Percentiles rank a stretch among this genome's conserved stretches.
Conservation (phyloP, 2,329 filamentous ascomycete species). For the Microdochium trichocladiopsis region DNA sequence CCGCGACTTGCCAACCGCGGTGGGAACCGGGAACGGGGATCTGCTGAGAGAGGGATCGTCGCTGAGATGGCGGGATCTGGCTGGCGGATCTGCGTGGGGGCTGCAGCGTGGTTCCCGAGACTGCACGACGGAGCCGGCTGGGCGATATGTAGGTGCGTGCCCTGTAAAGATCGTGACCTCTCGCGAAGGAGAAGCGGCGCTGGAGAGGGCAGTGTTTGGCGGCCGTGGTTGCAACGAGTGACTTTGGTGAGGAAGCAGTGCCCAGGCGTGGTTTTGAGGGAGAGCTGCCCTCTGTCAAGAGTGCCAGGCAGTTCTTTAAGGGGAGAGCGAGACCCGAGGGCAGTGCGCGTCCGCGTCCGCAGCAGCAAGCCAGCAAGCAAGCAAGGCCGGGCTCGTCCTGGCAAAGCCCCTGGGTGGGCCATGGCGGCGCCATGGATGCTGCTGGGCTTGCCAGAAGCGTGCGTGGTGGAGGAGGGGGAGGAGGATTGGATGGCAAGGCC, state of each 20-base stretch:
- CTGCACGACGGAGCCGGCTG: background rate
- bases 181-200: too few species aligned
- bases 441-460: background rate
- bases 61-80: background rate
- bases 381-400: too few species aligned
- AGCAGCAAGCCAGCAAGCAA: too few species aligned
- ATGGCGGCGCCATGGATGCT: too few species aligned
- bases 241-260: background rate
- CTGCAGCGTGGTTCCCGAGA: background rate
- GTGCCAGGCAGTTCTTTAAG: too few species aligned
- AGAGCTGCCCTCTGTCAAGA: too few species aligned
- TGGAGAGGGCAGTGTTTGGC: background rate
- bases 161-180: too few species aligned
- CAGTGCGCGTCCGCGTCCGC: too few species aligned
- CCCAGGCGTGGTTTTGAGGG: background rate
- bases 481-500: background rate
- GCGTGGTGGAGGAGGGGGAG: background rate
- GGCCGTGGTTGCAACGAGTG: background rate
- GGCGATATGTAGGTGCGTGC: too few species aligned
- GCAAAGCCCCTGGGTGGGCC: too few species aligned
- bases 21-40: conserved; percentile 22
- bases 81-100: background rate
- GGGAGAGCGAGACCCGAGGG: too few species aligned
- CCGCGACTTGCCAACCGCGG: conserved; percentile 35
- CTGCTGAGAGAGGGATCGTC: background rate